These are phyloP conservation scores for Colletotrichum sp. DNA, from an alignment of 2,329 filamentous ascomycete genomes.

Conservation along the genomic window DNA sequence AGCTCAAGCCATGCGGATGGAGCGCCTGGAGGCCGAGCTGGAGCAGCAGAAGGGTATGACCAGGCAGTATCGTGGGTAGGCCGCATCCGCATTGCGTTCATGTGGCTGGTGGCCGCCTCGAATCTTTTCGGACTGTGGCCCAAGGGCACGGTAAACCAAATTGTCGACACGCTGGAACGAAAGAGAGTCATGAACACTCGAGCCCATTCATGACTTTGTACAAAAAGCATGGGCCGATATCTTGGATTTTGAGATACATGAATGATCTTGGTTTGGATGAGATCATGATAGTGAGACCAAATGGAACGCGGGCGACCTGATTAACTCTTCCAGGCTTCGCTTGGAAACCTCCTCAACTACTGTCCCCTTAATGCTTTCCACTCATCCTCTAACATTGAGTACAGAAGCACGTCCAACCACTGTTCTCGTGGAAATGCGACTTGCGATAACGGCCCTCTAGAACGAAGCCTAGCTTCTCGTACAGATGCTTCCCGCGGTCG, in stretches of 20 bases:
- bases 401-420: constrained; percentile 38
- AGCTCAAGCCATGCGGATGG: neutral
- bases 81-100: neutral
- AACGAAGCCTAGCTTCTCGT: constrained; percentile 48
- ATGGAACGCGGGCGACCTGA: neutral
- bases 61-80: neutral
- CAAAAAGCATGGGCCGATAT: neutral
- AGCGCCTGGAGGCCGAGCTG: neutral
- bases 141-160: neutral
- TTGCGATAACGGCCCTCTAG: constrained; percentile 43
- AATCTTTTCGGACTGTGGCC: neutral
- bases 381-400: constrained; percentile 42
- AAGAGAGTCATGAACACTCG: neutral
- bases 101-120: neutral
- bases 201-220: neutral
- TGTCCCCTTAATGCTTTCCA: constrained; percentile 26
- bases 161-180: neutral
- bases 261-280: neutral
- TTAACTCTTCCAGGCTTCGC: neutral
- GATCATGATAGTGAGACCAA: neutral
- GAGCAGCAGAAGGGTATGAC: neutral
- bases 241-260: neutral
- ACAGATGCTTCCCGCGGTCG: constrained; percentile 42
- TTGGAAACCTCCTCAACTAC: neutral
- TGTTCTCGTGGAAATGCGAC: constrained; percentile 37